Percentiles rank a stretch among this genome's conserved stretches.
Evolutionary conservation across 257 asterid genomes (phyloP).

Genomic region (Striga asiatica): DNA sequence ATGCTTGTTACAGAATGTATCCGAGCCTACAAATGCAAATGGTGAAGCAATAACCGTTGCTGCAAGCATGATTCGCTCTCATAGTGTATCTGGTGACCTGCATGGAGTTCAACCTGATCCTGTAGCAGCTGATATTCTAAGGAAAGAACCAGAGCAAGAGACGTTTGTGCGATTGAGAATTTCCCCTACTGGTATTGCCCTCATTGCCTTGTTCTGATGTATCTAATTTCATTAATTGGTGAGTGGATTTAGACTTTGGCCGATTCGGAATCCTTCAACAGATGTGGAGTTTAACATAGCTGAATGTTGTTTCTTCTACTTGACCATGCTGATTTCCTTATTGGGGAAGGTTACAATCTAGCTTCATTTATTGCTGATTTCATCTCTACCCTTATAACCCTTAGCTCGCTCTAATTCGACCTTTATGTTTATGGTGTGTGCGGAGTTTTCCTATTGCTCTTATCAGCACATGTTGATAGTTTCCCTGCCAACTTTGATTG

Average conservation of each 20-base stretch:
- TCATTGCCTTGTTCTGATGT: constrained; percentile 1
- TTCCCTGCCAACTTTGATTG: not conserved
- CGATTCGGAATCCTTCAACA: not conserved
- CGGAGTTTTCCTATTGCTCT: not conserved
- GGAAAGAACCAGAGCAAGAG: constrained; percentile 83
- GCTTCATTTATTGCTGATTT: not conserved
- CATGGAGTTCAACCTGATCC: constrained; percentile 82
- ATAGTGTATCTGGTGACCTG: constrained; percentile 69
- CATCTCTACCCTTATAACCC: not conserved
- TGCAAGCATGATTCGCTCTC: constrained; percentile 64
- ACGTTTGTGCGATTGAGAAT: constrained; percentile 58
- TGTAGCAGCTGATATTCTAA: constrained; percentile 67
- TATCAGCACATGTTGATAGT: not conserved
- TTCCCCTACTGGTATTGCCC: constrained; percentile 45
- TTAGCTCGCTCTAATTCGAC: not conserved
- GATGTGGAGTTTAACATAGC: not conserved
- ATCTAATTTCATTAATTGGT: not conserved
- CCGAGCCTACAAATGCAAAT: constrained; percentile 28
- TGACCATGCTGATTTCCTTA: not conserved
- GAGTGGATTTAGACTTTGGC: not conserved
- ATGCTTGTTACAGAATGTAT: constrained; percentile 30
- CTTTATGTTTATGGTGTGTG: not conserved
- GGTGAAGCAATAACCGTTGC: constrained; percentile 41
- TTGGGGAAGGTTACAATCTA: not conserved
- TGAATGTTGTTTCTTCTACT: not conserved